These are phyloP conservation scores for sweet orange (Citrus sinensis) DNA, from an alignment of 345 rosid species.

Conservation along the genomic window DVS_A1.0 CM039166.1:25441501-25442000, in stretches of 20 bases:
- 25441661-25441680: neutral
- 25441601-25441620: conserved; percentile 26
- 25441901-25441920: neutral
- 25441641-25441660: neutral
- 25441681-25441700: neutral
- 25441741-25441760: conserved; percentile 4
- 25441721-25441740: neutral
- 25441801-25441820: neutral
- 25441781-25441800: neutral
- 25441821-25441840: neutral
- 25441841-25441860: neutral
- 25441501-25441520: neutral
- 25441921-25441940: neutral
- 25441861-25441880: neutral
- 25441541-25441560: conserved; percentile 40
- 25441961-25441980: conserved; percentile 2
- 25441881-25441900: conserved; percentile 2
- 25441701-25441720: neutral
- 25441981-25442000: conserved; percentile 3
- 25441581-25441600: conserved; percentile 15
- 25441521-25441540: conserved; percentile 14
- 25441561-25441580: conserved; percentile 25
- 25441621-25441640: conserved; percentile 7
- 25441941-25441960: neutral
- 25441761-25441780: neutral